Base-by-base conservation (phyloP, 108 stramenopile genomes). In the Cyclotella baltica region DNA sequence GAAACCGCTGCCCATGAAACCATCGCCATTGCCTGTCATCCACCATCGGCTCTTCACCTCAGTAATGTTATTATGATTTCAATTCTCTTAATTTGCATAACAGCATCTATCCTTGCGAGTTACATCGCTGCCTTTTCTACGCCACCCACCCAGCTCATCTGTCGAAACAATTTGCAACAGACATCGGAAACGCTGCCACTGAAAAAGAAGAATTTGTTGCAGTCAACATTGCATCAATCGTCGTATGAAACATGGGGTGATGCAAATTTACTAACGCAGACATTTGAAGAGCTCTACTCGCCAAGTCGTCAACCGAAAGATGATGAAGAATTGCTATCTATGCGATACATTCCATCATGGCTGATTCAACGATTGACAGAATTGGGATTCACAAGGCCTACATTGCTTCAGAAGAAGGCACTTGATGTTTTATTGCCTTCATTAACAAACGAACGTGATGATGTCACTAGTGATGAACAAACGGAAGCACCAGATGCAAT, bases 331-430 rank as follows among this genome's bases (percentile, higher is more conserved):
- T 40, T 40, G 19, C 19, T 19, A 5, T 70, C 58, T 10, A 25
- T 71, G n/a, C n/a, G n/a, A n/a, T n/a, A n/a, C 38, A 59, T 94
- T 5, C 93, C 93, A 34, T 20, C 51, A 0, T 94, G 93, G 93
- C 75, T 94, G 52, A 27, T 89, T 38, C 68, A 87, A 33, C 85
- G 90, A 20, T 85, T 85, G 37, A 55, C 65, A 1, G 83, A 84
- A 19, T 77, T 75, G 64, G 91, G 91, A 3, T 94, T 70, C 38
- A 78, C 48, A 15, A 43, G 69, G 52, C 93, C 93, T 11, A 91
- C 93, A 2, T 58, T 92, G 40, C 75, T 94, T 59, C 93, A 94
- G 80, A 58, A 81, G 62, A 36, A 84, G 43, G 83, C 90, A 22
- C 51, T 92, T 36, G 89, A 92, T 50, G 69, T 90, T 51, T 58